Evolutionary conservation across 179 eudicot species (phyloP).

Genomic region (Kewa caespitosa): DNA sequence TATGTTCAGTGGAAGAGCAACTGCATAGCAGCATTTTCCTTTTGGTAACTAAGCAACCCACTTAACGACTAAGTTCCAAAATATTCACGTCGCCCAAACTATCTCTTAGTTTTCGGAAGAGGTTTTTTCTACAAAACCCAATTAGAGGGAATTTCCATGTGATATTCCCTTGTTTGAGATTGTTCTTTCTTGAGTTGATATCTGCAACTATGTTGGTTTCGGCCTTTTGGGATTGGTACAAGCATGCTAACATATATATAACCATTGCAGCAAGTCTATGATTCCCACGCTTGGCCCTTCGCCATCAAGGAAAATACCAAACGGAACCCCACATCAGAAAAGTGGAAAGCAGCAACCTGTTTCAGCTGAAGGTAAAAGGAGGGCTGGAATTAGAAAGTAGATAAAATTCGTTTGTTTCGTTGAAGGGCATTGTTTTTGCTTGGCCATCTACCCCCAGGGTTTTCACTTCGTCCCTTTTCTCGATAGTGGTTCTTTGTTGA

Average conservation of each 20-base stretch:
- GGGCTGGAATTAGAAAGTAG: constrained; percentile 60
- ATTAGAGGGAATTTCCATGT: too few relatives aligned
- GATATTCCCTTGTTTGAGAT: too few relatives aligned
- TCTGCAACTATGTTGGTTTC: too few relatives aligned
- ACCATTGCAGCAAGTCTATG: constrained; percentile 48
- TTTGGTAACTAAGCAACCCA: too few relatives aligned
- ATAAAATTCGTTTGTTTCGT: constrained; percentile 8
- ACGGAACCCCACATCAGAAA: constrained; percentile 40
- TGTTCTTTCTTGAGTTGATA: too few relatives aligned
- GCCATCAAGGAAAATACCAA: constrained; percentile 52
- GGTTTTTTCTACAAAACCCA: too few relatives aligned
- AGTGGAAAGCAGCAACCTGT: constrained; percentile 53
- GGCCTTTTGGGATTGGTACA: too few relatives aligned
- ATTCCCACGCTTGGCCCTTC: constrained; percentile 48
- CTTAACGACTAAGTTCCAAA: too few relatives aligned
- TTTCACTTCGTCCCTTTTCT: constrained; percentile 32
- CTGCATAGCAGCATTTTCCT: too few relatives aligned
- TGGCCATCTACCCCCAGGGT: constrained; percentile 18
- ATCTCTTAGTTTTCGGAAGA: too few relatives aligned
- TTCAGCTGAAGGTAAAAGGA: constrained; percentile 60
- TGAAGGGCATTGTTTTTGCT: constrained; percentile 15
- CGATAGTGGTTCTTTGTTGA: constrained; percentile 28
- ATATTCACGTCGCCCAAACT: too few relatives aligned
- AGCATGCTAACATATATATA: constrained; percentile 15
- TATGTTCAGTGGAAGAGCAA: too few relatives aligned